Percentiles rank a stretch among this genome's conserved stretches.
phyloP scores from a whole-genome alignment of 345 rosid species.

The Stellera chamaejasme region DNA sequence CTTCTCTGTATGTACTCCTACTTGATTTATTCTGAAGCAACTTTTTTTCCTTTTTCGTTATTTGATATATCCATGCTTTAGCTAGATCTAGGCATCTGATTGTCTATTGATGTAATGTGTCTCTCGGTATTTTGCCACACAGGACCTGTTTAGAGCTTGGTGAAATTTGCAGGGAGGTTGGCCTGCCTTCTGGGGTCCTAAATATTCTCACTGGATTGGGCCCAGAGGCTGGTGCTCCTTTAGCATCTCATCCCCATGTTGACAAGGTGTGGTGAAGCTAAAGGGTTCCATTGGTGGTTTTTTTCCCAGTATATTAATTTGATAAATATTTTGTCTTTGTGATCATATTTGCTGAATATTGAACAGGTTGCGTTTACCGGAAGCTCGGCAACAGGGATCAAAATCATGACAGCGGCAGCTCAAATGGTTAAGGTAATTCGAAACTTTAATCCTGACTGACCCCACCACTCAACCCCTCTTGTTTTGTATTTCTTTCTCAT shows the following conservation, averaged over 20 bases:
- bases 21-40: constrained; percentile 9
- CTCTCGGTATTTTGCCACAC: constrained; percentile 8
- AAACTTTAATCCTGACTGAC: neutral
- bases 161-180: constrained; percentile 78
- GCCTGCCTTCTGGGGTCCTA: constrained; percentile 95
- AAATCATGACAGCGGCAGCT: constrained; percentile 78
- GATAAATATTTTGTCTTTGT: too few species aligned
- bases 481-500: constrained; percentile 2
- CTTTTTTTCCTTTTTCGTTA: constrained; percentile 12
- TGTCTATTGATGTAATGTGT: too few species aligned
- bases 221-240: constrained; percentile 93
- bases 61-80: constrained; percentile 8
- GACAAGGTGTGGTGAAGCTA: constrained; percentile 59
- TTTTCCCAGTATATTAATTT: too few species aligned
- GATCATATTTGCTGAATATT: constrained; percentile 1
- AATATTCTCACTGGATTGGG: constrained; percentile 93
- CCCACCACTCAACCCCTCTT: neutral
- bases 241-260: constrained; percentile 84
- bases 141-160: constrained; percentile 99
- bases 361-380: constrained; percentile 90
- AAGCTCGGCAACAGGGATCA: constrained; percentile 85
- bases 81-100: neutral
- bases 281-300: neutral
- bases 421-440: constrained; percentile 65
- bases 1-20: constrained; percentile 52